A percentile compares a stretch with the other conserved stretches of the same genome.
Evolutionary conservation across 1,284 basidiomycete species (phyloP).

Genomic region (Boletus calvinii): DNA sequence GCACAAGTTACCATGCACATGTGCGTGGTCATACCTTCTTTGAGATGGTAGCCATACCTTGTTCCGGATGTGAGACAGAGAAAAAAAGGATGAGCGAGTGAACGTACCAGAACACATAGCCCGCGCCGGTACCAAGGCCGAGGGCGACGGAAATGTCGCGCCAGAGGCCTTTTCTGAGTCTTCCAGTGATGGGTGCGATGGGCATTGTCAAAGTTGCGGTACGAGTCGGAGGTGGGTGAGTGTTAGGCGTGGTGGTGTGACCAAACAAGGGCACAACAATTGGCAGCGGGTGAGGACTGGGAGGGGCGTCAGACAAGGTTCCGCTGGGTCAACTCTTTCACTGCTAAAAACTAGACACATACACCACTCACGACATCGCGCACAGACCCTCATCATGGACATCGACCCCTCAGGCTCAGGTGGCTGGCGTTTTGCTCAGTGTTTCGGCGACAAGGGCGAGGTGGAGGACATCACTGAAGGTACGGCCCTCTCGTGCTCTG

Average conservation of each 20-base stretch:
- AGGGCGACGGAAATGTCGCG: conserved; percentile 71
- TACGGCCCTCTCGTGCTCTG: conserved; percentile 35
- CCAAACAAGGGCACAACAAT: conserved; percentile 40
- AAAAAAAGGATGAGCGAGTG: conserved; percentile 7
- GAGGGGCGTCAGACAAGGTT: conserved; percentile 21
- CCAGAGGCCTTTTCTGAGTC: conserved; percentile 85
- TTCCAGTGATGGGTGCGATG: conserved; percentile 86
- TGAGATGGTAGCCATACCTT: conserved; percentile 82
- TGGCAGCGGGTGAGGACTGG: conserved; percentile 6
- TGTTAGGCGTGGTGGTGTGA: conserved; percentile 6
- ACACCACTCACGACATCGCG: conserved; percentile 13
- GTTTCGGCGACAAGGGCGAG: conserved; percentile 99
- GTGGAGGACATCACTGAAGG: conserved; percentile 99
- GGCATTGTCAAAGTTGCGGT: conserved; percentile 49
- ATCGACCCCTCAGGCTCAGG: conserved; percentile 82
- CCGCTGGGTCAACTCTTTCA: conserved; percentile 21
- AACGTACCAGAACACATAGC: conserved; percentile 78
- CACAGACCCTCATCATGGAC: conserved; percentile 48
- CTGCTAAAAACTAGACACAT: conserved; percentile 9
- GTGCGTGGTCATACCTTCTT: conserved; percentile 54
- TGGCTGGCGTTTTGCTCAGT: conserved; percentile 98
- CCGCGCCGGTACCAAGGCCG: conserved; percentile 69
- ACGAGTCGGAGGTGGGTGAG: conserved; percentile 25
- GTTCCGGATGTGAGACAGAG: conserved; percentile 15
- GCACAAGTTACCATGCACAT: conserved; percentile 1